Percentiles rank a stretch among this genome's conserved stretches.
These are phyloP conservation scores for Porcisia hertigi DNA, from an alignment of 208 protist species.

Conservation along the genomic window DNA sequence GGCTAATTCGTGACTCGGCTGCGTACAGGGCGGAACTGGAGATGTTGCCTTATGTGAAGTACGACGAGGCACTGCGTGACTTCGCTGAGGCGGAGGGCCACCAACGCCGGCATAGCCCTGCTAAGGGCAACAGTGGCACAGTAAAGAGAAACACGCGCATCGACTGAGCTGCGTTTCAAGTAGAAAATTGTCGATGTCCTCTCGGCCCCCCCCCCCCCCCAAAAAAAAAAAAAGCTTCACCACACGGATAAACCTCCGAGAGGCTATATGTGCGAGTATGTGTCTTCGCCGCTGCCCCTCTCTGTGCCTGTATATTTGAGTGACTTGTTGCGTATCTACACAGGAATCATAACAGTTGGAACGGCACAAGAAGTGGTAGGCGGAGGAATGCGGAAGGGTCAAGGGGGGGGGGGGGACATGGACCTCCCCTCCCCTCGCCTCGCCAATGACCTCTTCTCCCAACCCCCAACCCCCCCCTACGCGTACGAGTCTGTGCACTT, in stretches of 20 bases:
- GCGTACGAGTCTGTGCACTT: too few relatives aligned
- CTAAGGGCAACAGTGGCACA: background rate
- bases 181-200: background rate
- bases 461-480: too few relatives aligned
- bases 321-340: background rate
- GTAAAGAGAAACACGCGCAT: slow-evolving; percentile 5
- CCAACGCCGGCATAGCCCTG: background rate
- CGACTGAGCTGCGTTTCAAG: background rate
- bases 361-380: background rate
- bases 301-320: background rate
- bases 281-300: too few relatives aligned
- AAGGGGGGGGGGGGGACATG: too few relatives aligned
- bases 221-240: too few relatives aligned
- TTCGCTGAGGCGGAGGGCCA: slow-evolving; percentile 6
- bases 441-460: too few relatives aligned
- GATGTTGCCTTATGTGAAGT: slow-evolving; percentile 29
- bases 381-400: too few relatives aligned
- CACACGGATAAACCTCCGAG: background rate
- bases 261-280: background rate
- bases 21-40: slow-evolving; percentile 35
- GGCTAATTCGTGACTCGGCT: slow-evolving; percentile 27
- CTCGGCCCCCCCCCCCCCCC: background rate
- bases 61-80: slow-evolving; percentile 33
- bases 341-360: background rate
- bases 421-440: too few relatives aligned